Percentiles rank a stretch among this genome's conserved stretches.
phyloP scores from a whole-genome alignment of 2,329 filamentous ascomycete genomes.

The Alternaria brassicicola region DNA sequence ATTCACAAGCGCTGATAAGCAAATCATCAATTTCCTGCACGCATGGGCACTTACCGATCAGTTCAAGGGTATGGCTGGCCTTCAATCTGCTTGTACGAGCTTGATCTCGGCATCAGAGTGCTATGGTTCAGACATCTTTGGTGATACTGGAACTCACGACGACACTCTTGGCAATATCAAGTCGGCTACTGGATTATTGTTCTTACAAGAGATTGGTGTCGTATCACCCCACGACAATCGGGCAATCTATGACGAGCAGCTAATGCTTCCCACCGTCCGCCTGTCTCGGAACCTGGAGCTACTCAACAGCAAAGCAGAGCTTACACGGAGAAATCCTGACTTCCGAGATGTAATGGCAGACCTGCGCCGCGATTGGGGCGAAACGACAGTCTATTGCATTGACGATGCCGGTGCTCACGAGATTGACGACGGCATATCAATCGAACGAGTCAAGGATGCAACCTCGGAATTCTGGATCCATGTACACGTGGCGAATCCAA shows the following conservation, averaged over 20 bases:
- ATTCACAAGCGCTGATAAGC: slow-evolving; percentile 60
- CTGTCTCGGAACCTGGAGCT: slow-evolving; percentile 53
- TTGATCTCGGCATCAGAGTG: slow-evolving; percentile 67
- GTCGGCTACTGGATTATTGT: slow-evolving; percentile 61
- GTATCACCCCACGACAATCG: slow-evolving; percentile 74
- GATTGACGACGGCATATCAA: slow-evolving; percentile 79
- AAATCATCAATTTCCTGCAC: slow-evolving; percentile 72
- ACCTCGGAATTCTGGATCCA: slow-evolving; percentile 72
- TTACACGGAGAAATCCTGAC: slow-evolving; percentile 33
- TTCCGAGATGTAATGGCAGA: slow-evolving; percentile 62
- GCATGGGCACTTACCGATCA: slow-evolving; percentile 57
- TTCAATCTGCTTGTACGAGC: slow-evolving; percentile 67
- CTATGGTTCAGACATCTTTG: slow-evolving; percentile 57
- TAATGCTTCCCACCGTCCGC: slow-evolving; percentile 59
- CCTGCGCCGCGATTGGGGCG: slow-evolving; percentile 64
- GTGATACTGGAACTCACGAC: slow-evolving; percentile 23
- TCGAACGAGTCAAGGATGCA: slow-evolving; percentile 63
- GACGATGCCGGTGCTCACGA: slow-evolving; percentile 70
- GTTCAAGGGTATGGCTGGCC: slow-evolving; percentile 51
- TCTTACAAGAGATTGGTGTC: slow-evolving; percentile 77
- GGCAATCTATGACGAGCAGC: slow-evolving; percentile 63
- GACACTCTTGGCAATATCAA: slow-evolving; percentile 11
- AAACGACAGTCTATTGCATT: slow-evolving; percentile 72
- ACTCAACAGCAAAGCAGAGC: slow-evolving; percentile 44
- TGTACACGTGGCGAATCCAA: slow-evolving; percentile 78